Conservation (phyloP, 371 early-diverging fungal genomes). For the Sporodiniella umbellata region DNA sequence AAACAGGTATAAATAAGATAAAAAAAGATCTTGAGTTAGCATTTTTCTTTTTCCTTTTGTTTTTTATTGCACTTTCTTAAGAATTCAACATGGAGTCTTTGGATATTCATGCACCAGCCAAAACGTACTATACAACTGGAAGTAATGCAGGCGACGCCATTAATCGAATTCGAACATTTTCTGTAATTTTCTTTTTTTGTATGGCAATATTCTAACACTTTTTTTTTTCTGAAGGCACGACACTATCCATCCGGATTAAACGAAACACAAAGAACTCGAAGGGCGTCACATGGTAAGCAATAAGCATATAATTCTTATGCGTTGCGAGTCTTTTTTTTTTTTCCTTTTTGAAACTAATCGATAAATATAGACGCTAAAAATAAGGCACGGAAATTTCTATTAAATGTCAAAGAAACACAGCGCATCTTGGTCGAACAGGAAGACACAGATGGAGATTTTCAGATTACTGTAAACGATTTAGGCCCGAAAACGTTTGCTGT, state of each 20-base stretch:
- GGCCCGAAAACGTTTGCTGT: constrained; percentile 86
- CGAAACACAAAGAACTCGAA: constrained; percentile 7
- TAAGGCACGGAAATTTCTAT: constrained; percentile 66
- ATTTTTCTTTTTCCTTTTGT: not conserved
- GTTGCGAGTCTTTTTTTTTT: not conserved
- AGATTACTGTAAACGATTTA: constrained; percentile 85
- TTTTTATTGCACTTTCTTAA: not conserved
- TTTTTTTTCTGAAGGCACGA: constrained; percentile 5
- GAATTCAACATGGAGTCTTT: not conserved
- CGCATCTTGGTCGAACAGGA: constrained; percentile 81
- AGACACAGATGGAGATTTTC: constrained; percentile 89
- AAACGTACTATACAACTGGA: constrained; percentile 29
- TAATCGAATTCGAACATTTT: constrained; percentile 11
- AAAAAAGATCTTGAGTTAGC: not conserved
- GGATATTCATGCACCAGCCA: constrained; percentile 29
- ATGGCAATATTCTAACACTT: not conserved
- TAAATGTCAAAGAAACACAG: constrained; percentile 79
- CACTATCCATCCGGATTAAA: not conserved
- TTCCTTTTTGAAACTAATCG: not conserved
- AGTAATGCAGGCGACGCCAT: constrained; percentile 13
- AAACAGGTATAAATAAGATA: not conserved
- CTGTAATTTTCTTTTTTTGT: constrained; percentile 9
- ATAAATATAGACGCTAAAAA: constrained; percentile 58
- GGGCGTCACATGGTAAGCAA: constrained; percentile 22
- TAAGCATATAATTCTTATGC: too few relatives aligned